Base-by-base conservation (phyloP, 495 filamentous ascomycete species). In the Astrothelium macrocarpum region DNA sequence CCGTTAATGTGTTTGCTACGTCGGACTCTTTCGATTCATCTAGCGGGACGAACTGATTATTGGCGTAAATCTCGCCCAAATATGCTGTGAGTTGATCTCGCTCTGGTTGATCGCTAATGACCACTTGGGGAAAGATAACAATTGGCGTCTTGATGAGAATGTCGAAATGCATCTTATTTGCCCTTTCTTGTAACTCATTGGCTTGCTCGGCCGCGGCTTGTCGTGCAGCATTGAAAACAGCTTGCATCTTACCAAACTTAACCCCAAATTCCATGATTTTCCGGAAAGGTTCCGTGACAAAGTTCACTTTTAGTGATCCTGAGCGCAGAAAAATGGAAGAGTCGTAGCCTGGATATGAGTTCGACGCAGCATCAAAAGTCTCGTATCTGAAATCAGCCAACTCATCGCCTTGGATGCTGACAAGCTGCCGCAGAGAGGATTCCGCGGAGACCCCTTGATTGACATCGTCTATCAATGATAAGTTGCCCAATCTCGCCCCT, bases 241-340 rank as follows among this genome's bases (percentile, higher is more conserved):
- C 91, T 75, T 97, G 94, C 94, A 98, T 98, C 76, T 95, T 95
- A 63, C 94, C 94, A 70, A 98, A 98, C 68, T 98, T 98, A 69
- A 98, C 90, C 32, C 91, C 79, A 75, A 97, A 98, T 70, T 96
- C 89, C 75, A 97, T 90, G 65, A 98, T 98, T 76, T 97, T 97
- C 46, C 95, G 88, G 78, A 96, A 97, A 3, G 94, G 94, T 72
- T 97, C 94, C 67, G 95, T 91, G 9, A 97, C 73, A 71, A 98
- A 97, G 71, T 96, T 97, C 72, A 98, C 80, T 74, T 94, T 96
- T 72, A 98, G 87, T 0, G 94, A 97, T 4, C 91, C 94, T 32
- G 94, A 91, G 28, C 91, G 84, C 16, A 98, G 76, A 71, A 85
- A 91, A 32, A 98, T 85, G 20, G 91, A 90, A 1, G 89, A 92